Base-by-base conservation (phyloP, 768 basidiomycete species). In the Crepidotus variabilis region DNA sequence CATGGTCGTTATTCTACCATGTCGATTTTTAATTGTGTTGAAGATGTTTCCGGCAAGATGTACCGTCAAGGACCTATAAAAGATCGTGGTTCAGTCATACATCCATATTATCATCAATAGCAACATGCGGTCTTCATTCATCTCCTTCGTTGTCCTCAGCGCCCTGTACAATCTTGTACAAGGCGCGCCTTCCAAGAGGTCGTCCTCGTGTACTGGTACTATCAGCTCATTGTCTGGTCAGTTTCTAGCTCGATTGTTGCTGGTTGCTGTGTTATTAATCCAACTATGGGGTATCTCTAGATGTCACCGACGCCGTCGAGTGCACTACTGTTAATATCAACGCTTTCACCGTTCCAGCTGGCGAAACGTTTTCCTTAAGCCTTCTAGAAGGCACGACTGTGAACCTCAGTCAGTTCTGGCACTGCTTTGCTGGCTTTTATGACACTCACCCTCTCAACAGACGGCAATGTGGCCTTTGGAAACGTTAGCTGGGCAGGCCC, bases 251-350 rank as follows among this genome's bases (percentile, higher is more conserved):
- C 8, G 11, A 1, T 33, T 6, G 11, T 46, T 32, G 18, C 20
- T 20, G 28, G 22, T 54, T 54, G 23, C 46, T n/a, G 13, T n/a
- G 33, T 3, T 4, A 14, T 48, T 20, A 16, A 5, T 49, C 2
- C 1, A 36, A 2, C 32, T 48, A 11, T 33, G 6, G n/a, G n/a
- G n/a, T 28, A 39, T 18, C 22, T 48, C n/a, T 32, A 75, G 73
- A 86, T 60, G 79, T 85, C 33, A 61, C 67, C 34, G 69, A 63
- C 53, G 85, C 86, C 18, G 76, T 81, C 28, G 59, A 72, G 59
- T 88, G 86, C 65, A 80, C 75, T 1, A 83, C 80, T 2, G 79
- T 87, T 53, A 80, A 79, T 60, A 78, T 86, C 63, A 74, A 81
- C 43, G 58, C 69, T 9, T 84, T 86, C 67, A 82, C 78, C 7